Percentiles rank a stretch among this genome's conserved stretches.
phyloP scores from a whole-genome alignment of 768 basidiomycete genomes.

The Mycena belliarum region DNA sequence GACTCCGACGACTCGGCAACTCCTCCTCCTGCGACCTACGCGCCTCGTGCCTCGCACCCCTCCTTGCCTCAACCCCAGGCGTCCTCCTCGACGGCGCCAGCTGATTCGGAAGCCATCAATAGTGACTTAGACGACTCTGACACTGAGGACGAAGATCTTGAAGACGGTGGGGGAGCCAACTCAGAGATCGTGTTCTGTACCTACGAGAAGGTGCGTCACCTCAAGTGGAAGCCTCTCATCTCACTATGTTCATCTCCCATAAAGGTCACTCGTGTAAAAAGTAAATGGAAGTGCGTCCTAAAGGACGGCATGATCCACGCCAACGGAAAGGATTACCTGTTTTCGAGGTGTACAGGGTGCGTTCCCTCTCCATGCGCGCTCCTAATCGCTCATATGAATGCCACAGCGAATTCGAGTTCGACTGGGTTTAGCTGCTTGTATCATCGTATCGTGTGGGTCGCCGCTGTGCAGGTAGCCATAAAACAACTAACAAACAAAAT shows the following conservation, averaged over 20 bases:
- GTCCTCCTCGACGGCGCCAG: constrained; percentile 35
- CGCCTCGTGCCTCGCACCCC: constrained; percentile 71
- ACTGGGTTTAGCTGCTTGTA: constrained; percentile 13
- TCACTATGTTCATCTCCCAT: neutral
- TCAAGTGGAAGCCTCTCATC: neutral
- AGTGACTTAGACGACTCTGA: constrained; percentile 97
- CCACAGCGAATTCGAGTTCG: constrained; percentile 19
- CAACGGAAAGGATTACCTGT: constrained; percentile 96
- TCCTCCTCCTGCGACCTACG: constrained; percentile 69
- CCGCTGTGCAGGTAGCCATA: neutral
- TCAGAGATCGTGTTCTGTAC: constrained; percentile 97
- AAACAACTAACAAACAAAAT: constrained; percentile 5
- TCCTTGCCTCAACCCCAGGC: constrained; percentile 68
- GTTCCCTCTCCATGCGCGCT: constrained; percentile 38
- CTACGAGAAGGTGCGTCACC: constrained; percentile 85
- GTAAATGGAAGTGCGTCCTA: constrained; percentile 98
- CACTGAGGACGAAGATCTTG: constrained; percentile 83
- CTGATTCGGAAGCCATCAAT: constrained; percentile 86
- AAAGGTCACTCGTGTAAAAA: constrained; percentile 98
- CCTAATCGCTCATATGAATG: neutral
- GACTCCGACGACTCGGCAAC: constrained; percentile 69
- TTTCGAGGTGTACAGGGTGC: constrained; percentile 95
- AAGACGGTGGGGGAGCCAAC: constrained; percentile 72
- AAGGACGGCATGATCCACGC: constrained; percentile 98
- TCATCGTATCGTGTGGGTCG: neutral